Percentiles rank a stretch among this genome's conserved stretches.
These are phyloP conservation scores for Volvariella surrecta DNA, from an alignment of 1,284 basidiomycete genomes.

Conservation along the genomic window DNA sequence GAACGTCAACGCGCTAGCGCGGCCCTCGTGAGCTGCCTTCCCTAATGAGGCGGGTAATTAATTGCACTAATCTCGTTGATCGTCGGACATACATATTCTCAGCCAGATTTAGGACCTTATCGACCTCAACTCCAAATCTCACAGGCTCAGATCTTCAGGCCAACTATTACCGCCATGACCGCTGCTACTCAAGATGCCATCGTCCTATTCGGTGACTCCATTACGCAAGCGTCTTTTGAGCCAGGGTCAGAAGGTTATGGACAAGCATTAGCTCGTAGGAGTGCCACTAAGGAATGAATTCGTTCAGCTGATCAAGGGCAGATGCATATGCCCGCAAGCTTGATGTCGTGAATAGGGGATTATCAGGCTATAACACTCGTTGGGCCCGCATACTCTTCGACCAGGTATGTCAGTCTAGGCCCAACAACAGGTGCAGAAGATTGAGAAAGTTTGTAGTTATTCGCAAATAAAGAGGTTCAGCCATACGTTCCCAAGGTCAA, in stretches of 20 bases:
- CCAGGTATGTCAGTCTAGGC: conserved; percentile 37
- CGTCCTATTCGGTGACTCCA: conserved; percentile 71
- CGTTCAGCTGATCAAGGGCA: conserved; percentile 19
- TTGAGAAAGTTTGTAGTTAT: conserved; percentile 26
- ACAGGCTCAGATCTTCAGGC: conserved; percentile 2
- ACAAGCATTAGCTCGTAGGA: conserved; percentile 53
- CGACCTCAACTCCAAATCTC: no score
- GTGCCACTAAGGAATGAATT: background rate
- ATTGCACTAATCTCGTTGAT: no score
- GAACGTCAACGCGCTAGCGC: no score
- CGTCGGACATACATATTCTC: no score
- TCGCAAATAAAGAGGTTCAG: conserved; percentile 45
- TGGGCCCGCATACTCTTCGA: conserved; percentile 78
- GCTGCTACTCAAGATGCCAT: conserved; percentile 48
- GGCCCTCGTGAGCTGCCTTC: no score
- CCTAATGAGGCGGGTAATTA: no score
- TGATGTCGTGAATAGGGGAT: conserved; percentile 78
- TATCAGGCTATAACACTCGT: conserved; percentile 76
- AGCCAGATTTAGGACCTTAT: no score
- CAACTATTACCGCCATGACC: conserved; percentile 32
- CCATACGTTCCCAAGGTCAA: conserved; percentile 51
- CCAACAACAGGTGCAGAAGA: background rate
- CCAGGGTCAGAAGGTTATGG: conserved; percentile 44
- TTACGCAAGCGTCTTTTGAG: conserved; percentile 60
- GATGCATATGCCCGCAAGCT: conserved; percentile 72